Conservation (phyloP, 2,329 filamentous ascomycete genomes). For the Orbilia oligospora region DNA sequence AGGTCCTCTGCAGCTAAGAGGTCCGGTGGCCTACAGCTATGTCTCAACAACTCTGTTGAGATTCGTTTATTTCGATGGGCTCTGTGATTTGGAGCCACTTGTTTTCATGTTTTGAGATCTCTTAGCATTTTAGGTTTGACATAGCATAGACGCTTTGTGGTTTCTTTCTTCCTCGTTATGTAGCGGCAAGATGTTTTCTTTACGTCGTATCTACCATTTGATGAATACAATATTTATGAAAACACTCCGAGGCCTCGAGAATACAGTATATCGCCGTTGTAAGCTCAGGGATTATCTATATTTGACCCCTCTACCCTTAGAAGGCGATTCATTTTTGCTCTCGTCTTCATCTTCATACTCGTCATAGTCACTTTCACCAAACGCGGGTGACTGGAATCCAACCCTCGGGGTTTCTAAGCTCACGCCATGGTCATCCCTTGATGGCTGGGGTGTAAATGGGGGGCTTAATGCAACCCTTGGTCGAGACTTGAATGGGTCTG, state of each 20-base stretch:
- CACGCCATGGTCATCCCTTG: slow-evolving; percentile 5
- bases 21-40: not conserved
- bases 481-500: slow-evolving; percentile 64
- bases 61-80: not conserved
- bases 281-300: slow-evolving; percentile 30
- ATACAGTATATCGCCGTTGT: not conserved
- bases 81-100: not conserved
- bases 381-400: slow-evolving; percentile 23
- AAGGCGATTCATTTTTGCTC: slow-evolving; percentile 43
- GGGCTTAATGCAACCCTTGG: slow-evolving; percentile 64
- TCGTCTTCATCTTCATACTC: slow-evolving; percentile 41
- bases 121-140: slow-evolving; percentile 5
- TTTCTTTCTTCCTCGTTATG: slow-evolving; percentile 4
- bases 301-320: slow-evolving; percentile 41
- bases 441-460: slow-evolving; percentile 59
- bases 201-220: not conserved
- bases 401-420: slow-evolving; percentile 32
- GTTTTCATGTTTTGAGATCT: slow-evolving; percentile 2
- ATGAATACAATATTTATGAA: slow-evolving; percentile 3
- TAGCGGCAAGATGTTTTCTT: slow-evolving; percentile 13
- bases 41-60: not conserved
- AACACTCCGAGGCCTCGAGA: not conserved
- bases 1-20: not conserved
- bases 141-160: not conserved
- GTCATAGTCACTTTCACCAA: slow-evolving; percentile 40